Conservation (phyloP, 768 basidiomycete species). For the Tricholoma saponaceum region DNA sequence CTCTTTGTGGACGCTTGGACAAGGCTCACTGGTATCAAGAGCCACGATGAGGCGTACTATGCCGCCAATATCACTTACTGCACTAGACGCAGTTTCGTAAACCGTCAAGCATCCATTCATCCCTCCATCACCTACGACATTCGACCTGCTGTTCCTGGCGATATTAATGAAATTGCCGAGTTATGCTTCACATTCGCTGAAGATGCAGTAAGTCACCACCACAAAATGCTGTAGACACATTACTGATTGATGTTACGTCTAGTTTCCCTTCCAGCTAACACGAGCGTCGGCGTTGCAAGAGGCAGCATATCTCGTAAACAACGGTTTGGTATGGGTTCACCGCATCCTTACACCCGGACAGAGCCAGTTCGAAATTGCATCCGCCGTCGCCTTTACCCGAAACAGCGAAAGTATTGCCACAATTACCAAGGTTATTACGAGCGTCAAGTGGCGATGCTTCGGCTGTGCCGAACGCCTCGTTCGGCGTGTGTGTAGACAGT, state of each 20-base stretch:
- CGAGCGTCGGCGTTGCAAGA: constrained; percentile 40
- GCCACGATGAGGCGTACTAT: constrained; percentile 50
- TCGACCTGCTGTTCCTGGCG: constrained; percentile 38
- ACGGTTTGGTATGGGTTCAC: constrained; percentile 58
- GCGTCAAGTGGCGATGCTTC: constrained; percentile 42
- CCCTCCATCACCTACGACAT: constrained; percentile 28
- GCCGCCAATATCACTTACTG: constrained; percentile 55
- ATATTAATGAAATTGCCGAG: constrained; percentile 35
- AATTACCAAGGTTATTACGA: constrained; percentile 72
- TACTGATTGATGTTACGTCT: constrained; percentile 1
- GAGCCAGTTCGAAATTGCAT: constrained; percentile 42
- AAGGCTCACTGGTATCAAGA: constrained; percentile 34
- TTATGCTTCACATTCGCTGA: constrained; percentile 55
- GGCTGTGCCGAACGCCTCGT: constrained; percentile 64
- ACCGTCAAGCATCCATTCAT: constrained; percentile 12
- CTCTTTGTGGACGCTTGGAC: constrained; percentile 50
- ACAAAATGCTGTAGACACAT: not conserved
- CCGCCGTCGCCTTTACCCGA: constrained; percentile 65
- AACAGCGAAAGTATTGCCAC: constrained; percentile 52
- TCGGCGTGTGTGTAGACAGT: constrained; percentile 53
- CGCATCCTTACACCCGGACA: constrained; percentile 29
- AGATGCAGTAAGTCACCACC: constrained; percentile 45
- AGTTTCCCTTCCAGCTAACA: constrained; percentile 53
- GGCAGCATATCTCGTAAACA: constrained; percentile 44
- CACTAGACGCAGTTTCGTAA: constrained; percentile 38